Percentiles rank a stretch among this genome's conserved stretches.
phyloP scores from a whole-genome alignment of 805 yeast genomes.

The Schwanniomyces polymorphus region DNA sequence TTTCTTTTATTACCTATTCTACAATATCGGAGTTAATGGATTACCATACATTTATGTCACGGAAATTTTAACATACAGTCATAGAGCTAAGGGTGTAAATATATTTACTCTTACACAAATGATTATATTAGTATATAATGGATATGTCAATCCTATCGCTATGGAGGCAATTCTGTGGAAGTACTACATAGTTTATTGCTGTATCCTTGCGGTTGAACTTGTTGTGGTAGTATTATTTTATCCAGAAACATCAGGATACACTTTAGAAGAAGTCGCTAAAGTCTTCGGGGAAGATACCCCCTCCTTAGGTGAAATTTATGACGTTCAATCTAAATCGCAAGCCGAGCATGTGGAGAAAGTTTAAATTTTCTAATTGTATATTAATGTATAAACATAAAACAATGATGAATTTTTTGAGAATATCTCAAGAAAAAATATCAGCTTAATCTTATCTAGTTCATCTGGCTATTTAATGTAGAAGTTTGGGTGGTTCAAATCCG shows the following conservation, averaged over 20 bases:
- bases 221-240: conserved; percentile 29
- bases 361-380: no score
- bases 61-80: conserved; percentile 38
- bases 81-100: conserved; percentile 44
- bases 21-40: conserved; percentile 29
- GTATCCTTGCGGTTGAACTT: conserved; percentile 28
- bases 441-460: no score
- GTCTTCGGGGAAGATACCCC: background rate
- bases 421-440: no score
- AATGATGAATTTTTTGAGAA: no score
- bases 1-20: conserved; percentile 20
- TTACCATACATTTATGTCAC: conserved; percentile 47
- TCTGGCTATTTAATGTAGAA: no score
- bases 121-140: conserved; percentile 22
- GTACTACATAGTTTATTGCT: conserved; percentile 43
- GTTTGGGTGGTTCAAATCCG: no score
- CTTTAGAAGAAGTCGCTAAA: conserved; percentile 38
- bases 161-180: conserved; percentile 44
- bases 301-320: no score
- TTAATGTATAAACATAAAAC: no score
- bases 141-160: conserved; percentile 36
- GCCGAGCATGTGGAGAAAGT: no score
- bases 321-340: no score
- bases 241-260: conserved; percentile 45
- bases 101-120: conserved; percentile 23